These are phyloP conservation scores for Exophiala sp. DNA, from an alignment of 2,329 filamentous ascomycete species.

Conservation along the genomic window DNA sequence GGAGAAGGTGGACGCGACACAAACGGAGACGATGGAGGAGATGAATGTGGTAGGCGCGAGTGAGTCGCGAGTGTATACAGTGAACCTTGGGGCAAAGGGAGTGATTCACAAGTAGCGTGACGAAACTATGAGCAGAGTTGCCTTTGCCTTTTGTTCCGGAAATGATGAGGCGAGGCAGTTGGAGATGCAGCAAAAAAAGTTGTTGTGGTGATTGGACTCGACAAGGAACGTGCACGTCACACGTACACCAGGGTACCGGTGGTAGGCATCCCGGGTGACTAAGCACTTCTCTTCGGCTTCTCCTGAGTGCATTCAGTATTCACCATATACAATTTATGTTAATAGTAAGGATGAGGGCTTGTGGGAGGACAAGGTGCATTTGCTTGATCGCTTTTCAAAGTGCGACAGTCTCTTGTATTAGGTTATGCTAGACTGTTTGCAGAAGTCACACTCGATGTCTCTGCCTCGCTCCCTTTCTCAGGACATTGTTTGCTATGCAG, in stretches of 20 bases:
- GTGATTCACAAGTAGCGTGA: not conserved
- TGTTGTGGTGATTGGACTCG: slow-evolving; percentile 3
- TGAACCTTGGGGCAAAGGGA: not conserved
- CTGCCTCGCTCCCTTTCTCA: too few species aligned
- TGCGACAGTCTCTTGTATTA: too few species aligned
- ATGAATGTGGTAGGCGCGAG: not conserved
- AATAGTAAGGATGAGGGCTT: too few species aligned
- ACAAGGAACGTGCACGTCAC: not conserved
- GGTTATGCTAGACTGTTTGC: too few species aligned
- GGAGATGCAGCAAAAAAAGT: not conserved
- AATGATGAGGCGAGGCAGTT: not conserved
- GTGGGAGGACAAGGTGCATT: too few species aligned
- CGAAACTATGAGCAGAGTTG: not conserved
- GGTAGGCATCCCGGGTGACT: not conserved
- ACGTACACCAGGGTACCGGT: too few species aligned
- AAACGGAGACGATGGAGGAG: not conserved
- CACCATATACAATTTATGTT: too few species aligned
- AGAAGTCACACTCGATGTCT: too few species aligned
- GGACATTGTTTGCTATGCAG: too few species aligned
- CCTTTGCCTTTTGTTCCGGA: too few species aligned
- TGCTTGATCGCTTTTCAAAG: too few species aligned
- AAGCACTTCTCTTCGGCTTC: not conserved
- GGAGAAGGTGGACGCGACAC: not conserved
- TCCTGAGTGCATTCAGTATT: too few species aligned
- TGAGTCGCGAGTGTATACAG: not conserved